phyloP scores from a whole-genome alignment of 768 basidiomycete species.

The Phylloporus scabripes region DNA sequence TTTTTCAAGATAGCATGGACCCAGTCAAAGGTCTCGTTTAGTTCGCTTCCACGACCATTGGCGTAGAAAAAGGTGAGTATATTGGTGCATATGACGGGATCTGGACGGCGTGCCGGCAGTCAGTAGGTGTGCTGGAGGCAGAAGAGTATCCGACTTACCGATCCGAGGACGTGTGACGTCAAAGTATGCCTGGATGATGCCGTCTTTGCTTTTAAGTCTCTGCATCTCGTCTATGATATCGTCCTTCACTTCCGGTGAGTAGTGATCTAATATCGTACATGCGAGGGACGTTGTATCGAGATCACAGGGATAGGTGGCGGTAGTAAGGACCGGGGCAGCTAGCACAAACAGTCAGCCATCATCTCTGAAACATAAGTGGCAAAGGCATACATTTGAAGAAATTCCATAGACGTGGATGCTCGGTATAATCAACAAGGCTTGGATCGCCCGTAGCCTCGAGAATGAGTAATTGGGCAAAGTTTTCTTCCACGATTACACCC shows the following conservation, averaged over 20 bases:
- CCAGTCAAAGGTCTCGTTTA: conserved; percentile 20
- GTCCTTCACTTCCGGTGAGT: conserved; percentile 12
- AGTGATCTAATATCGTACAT: conserved; percentile 13
- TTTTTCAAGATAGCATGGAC: conserved; percentile 17
- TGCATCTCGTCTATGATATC: conserved; percentile 21
- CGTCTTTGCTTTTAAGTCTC: conserved; percentile 13
- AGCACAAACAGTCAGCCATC: background rate
- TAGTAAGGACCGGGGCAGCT: conserved; percentile 10
- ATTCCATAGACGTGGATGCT: conserved; percentile 16
- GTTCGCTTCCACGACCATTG: conserved; percentile 16
- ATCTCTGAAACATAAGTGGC: background rate
- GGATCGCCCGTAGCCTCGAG: conserved; percentile 15
- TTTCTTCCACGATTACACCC: conserved; percentile 15
- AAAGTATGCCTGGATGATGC: conserved; percentile 19
- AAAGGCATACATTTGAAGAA: conserved; percentile 15
- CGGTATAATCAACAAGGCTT: conserved; percentile 16
- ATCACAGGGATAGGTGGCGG: conserved; percentile 13
- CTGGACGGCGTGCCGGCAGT: background rate
- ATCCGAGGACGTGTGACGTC: conserved; percentile 18
- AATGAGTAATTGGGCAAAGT: conserved; percentile 18
- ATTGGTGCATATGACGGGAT: conserved; percentile 18
- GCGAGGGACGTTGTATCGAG: conserved; percentile 19
- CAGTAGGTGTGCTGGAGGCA: background rate
- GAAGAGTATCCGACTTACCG: conserved; percentile 4
- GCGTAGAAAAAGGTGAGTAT: conserved; percentile 18